Percentiles rank a stretch among this genome's conserved stretches.
Evolutionary conservation across 352 stramenopile species (phyloP).

Genomic region (Globisporangium cederbergense): DNA sequence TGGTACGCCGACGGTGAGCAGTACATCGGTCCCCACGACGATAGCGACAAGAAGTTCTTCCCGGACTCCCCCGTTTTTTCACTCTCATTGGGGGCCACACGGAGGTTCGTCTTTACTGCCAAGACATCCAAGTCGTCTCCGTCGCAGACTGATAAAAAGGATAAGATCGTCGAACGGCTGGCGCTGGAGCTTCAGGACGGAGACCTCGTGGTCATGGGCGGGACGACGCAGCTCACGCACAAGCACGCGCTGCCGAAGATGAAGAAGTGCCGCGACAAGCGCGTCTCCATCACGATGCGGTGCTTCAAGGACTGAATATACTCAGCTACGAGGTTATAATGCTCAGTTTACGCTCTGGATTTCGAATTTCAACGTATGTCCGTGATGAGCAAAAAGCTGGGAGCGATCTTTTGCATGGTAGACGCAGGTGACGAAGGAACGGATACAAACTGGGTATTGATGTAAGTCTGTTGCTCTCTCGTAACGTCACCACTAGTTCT

Average conservation of each 20-base stretch:
- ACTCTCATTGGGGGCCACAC: conserved; percentile 34
- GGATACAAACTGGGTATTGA: no score
- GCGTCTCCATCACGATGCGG: conserved; percentile 15
- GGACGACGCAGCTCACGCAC: conserved; percentile 34
- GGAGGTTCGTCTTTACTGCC: conserved; percentile 31
- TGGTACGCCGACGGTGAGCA: conserved; percentile 84
- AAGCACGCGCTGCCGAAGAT: conserved; percentile 45
- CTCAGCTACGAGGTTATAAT: no score
- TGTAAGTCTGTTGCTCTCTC: no score
- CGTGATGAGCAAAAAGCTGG: no score
- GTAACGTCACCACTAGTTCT: no score
- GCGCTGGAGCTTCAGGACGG: conserved; percentile 36
- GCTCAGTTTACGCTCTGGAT: no score
- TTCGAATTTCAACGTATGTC: no score
- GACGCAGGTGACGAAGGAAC: no score
- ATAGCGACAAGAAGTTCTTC: conserved; percentile 61
- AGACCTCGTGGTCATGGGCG: conserved; percentile 50
- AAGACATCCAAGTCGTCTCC: neutral
- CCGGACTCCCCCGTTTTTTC: conserved; percentile 31
- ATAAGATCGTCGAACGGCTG: conserved; percentile 7
- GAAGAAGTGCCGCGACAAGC: conserved; percentile 11
- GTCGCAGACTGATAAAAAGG: no score
- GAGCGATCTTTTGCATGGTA: no score
- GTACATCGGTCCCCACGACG: conserved; percentile 76
- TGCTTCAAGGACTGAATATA: conserved; percentile 10